Evolutionary conservation across 2,329 filamentous ascomycete species (phyloP).

Genomic region (Fusarium dlaminii): DNA sequence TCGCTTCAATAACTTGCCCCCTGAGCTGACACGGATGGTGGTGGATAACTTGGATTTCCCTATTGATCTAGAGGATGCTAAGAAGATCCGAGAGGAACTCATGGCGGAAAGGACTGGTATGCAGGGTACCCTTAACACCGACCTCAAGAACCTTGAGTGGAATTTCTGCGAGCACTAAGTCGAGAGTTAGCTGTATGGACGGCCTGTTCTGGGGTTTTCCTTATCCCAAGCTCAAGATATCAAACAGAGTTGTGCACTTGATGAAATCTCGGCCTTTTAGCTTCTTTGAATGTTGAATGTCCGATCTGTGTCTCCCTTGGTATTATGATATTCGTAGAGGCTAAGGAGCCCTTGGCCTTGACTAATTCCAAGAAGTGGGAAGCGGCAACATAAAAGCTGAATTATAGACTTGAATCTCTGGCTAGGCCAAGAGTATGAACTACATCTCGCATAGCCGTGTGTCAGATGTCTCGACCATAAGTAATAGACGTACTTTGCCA

Average conservation of each 20-base stretch:
- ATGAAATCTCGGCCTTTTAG: neutral
- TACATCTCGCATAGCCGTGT: neutral
- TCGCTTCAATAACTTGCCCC: conserved; percentile 17
- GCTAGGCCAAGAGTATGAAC: neutral
- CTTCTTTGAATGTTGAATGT: neutral
- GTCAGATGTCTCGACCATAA: neutral
- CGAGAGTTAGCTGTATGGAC: neutral
- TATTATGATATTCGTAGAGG: neutral
- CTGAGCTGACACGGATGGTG: conserved; percentile 27
- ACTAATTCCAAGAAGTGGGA: neutral
- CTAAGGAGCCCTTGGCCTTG: too few species aligned
- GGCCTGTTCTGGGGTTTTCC: neutral
- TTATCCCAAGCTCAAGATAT: too few species aligned
- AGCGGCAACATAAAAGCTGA: neutral
- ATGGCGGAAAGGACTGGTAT: conserved; percentile 21
- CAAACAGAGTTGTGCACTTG: neutral
- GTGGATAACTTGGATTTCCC: conserved; percentile 27
- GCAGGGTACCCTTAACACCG: neutral
- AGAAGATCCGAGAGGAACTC: conserved; percentile 17
- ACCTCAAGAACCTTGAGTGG: conserved; percentile 8
- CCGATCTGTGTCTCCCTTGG: neutral
- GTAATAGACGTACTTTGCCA: neutral
- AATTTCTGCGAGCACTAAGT: conserved; percentile 33
- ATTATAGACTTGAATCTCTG: neutral
- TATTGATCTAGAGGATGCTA: conserved; percentile 24